phyloP scores from a whole-genome alignment of 306 rosid genomes.

The Hippophae rhamnoides region DNA sequence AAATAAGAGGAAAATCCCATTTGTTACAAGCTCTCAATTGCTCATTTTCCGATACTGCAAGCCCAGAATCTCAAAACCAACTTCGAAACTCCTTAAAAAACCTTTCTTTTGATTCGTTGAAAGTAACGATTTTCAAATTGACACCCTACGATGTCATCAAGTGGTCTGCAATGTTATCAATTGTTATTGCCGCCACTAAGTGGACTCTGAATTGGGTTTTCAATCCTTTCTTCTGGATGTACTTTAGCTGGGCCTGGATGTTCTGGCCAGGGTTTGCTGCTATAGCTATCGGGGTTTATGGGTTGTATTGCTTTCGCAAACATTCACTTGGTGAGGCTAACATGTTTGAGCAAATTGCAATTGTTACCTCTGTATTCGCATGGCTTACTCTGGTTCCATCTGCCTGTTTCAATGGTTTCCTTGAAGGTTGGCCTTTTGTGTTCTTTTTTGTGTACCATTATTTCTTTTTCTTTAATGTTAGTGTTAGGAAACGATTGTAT shows the following conservation, averaged over 20 bases:
- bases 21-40: slow-evolving; percentile 29
- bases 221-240: slow-evolving; percentile 94
- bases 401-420: slow-evolving; percentile 81
- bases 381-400: slow-evolving; percentile 95
- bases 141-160: slow-evolving; percentile 70
- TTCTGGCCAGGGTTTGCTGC: slow-evolving; percentile 91
- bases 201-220: slow-evolving; percentile 48
- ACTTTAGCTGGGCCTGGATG: slow-evolving; percentile 91
- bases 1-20: slow-evolving; percentile 23
- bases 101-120: slow-evolving; percentile 46
- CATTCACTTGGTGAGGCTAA: slow-evolving; percentile 56
- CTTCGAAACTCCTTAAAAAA: slow-evolving; percentile 31
- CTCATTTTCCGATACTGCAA: slow-evolving; percentile 34
- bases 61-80: slow-evolving; percentile 45
- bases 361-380: slow-evolving; percentile 72
- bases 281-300: slow-evolving; percentile 42
- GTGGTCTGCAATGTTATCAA: slow-evolving; percentile 54
- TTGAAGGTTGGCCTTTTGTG: slow-evolving; percentile 89
- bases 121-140: slow-evolving; percentile 35
- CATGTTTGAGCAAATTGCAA: slow-evolving; percentile 63
- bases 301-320: slow-evolving; percentile 56
- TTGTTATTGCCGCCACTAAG: slow-evolving; percentile 53
- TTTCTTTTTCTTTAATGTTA: slow-evolving; percentile 89
- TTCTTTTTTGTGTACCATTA: slow-evolving; percentile 84
- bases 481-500: slow-evolving; percentile 65